These are phyloP conservation scores for Nemania abortiva DNA, from an alignment of 2,329 filamentous ascomycete genomes.

Conservation along the genomic window DNA sequence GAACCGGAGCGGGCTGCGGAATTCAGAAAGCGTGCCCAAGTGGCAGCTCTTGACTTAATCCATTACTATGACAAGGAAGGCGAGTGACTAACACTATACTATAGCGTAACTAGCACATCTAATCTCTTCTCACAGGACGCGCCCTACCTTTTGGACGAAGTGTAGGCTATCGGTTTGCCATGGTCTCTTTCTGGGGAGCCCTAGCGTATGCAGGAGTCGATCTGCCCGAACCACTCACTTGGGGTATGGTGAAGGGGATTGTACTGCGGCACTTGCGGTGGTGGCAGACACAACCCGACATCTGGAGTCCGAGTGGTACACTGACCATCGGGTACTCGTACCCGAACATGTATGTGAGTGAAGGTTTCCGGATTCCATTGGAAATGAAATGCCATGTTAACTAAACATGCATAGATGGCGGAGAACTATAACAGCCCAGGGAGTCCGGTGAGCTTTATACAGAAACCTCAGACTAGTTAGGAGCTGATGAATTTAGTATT, in stretches of 20 bases:
- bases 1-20: conserved; percentile 75
- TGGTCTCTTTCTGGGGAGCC: conserved; percentile 86
- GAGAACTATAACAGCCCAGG: conserved; percentile 88
- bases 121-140: conserved; percentile 57
- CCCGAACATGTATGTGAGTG: conserved; percentile 76
- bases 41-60: conserved; percentile 76
- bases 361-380: background rate
- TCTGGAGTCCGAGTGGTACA: conserved; percentile 80
- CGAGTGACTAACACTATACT: conserved; percentile 18
- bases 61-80: conserved; percentile 81
- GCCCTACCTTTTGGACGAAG: conserved; percentile 83
- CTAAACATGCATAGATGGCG: conserved; percentile 67
- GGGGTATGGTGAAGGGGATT: conserved; percentile 83
- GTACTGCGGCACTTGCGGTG: conserved; percentile 79
- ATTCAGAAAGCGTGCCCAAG: conserved; percentile 75
- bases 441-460: conserved; percentile 61
- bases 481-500: conserved; percentile 65
- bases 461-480: background rate
- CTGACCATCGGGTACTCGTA: conserved; percentile 82
- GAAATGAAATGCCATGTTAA: conserved; percentile 26
- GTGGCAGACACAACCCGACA: conserved; percentile 82
- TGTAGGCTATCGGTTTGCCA: conserved; percentile 85
- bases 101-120: background rate
- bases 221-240: conserved; percentile 76
- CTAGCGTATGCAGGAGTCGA: conserved; percentile 81